A percentile compares a stretch with the other conserved stretches of the same genome.
These are phyloP conservation scores for Chamaenerion angustifolium DNA, from an alignment of 345 rosid species.

Conservation along the genomic window DNA sequence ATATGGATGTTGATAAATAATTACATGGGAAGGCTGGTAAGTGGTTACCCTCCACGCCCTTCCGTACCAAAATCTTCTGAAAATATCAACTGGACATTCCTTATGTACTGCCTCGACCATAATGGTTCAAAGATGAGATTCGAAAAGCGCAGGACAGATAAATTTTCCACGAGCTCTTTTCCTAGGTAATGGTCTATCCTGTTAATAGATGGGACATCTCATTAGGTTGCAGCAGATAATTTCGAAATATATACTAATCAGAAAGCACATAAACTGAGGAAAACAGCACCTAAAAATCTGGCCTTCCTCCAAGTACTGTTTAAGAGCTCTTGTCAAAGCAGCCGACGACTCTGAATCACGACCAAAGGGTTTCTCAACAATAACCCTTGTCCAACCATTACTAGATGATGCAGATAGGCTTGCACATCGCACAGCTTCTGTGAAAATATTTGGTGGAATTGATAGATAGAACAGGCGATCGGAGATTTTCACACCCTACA, in stretches of 20 bases:
- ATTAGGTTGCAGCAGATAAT: conserved; percentile 9
- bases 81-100: conserved; percentile 82
- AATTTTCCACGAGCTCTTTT: conserved; percentile 93
- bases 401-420: conserved; percentile 80
- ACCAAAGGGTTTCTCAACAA: conserved; percentile 99
- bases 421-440: conserved; percentile 87
- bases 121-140: conserved; percentile 94
- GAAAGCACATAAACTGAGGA: neutral
- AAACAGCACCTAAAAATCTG: conserved; percentile 73
- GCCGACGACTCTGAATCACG: conserved; percentile 95
- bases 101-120: conserved; percentile 94
- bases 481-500: conserved; percentile 67
- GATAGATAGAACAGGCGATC: conserved; percentile 93
- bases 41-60: conserved; percentile 94
- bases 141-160: conserved; percentile 93
- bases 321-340: conserved; percentile 72
- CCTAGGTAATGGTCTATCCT: conserved; percentile 98
- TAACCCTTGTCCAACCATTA: conserved; percentile 95
- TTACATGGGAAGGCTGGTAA: conserved; percentile 1
- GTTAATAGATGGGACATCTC: conserved; percentile 12
- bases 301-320: conserved; percentile 75
- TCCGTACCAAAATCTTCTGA: conserved; percentile 99
- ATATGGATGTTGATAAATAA: neutral
- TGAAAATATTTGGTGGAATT: conserved; percentile 88
- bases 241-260: too few species aligned